Evolutionary conservation across 768 basidiomycete genomes (phyloP).

Genomic region (Tulasnella sp.): DNA sequence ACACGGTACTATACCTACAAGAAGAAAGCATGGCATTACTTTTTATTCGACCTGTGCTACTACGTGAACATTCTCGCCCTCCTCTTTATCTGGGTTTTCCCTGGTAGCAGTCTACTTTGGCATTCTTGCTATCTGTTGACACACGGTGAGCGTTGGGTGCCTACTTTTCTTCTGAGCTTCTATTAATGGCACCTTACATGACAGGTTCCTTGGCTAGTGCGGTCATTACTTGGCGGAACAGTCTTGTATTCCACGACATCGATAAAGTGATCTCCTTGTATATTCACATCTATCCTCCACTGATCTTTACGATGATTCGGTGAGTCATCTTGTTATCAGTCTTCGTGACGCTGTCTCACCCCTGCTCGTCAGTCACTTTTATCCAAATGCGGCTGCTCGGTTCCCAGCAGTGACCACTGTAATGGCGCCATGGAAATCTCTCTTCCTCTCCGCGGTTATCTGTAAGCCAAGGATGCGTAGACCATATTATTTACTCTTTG

Average conservation of each 20-base stretch:
- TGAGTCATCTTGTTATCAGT: slow-evolving; percentile 37
- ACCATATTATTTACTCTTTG: not conserved
- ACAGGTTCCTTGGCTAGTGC: slow-evolving; percentile 77
- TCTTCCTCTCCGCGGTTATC: slow-evolving; percentile 75
- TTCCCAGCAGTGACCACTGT: slow-evolving; percentile 81
- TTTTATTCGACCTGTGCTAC: slow-evolving; percentile 61
- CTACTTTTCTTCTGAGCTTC: not conserved
- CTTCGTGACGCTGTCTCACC: not conserved
- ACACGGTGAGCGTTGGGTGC: slow-evolving; percentile 47
- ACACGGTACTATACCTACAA: slow-evolving; percentile 83
- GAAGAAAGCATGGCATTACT: slow-evolving; percentile 81
- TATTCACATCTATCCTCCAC: slow-evolving; percentile 89
- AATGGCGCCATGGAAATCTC: slow-evolving; percentile 63
- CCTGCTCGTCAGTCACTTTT: slow-evolving; percentile 64
- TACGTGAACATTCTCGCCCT: slow-evolving; percentile 89
- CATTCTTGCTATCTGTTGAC: slow-evolving; percentile 90
- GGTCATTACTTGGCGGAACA: slow-evolving; percentile 97
- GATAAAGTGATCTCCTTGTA: slow-evolving; percentile 96
- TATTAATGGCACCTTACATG: not conserved
- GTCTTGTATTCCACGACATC: slow-evolving; percentile 93
- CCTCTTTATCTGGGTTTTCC: slow-evolving; percentile 86
- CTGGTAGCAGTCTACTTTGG: slow-evolving; percentile 70
- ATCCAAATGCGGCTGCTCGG: slow-evolving; percentile 68
- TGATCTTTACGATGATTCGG: slow-evolving; percentile 89
- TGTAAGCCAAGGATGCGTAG: slow-evolving; percentile 52